These are phyloP conservation scores for Phytopythium aichiense DNA, from an alignment of 352 stramenopile species.

Conservation along the genomic window DNA sequence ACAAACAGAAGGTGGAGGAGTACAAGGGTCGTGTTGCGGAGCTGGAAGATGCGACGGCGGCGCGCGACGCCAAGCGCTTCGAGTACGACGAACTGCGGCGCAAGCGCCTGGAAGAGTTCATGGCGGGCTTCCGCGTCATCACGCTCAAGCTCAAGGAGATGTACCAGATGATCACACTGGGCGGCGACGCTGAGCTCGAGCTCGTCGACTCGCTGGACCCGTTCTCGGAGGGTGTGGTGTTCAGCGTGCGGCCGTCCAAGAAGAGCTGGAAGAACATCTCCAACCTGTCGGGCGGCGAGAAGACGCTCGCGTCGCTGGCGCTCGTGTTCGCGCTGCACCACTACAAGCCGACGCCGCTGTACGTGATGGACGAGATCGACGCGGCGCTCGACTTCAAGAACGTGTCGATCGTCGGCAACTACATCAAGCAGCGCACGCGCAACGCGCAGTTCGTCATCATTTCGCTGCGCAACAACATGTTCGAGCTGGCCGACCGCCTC, in stretches of 20 bases:
- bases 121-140: conserved; percentile 98
- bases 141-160: conserved; percentile 99
- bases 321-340: conserved; percentile 99
- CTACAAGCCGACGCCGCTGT: conserved; percentile 99
- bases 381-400: conserved; percentile 98
- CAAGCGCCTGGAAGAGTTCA: conserved; percentile 98
- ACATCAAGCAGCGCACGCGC: conserved; percentile 99
- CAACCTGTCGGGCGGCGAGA: conserved; percentile 98
- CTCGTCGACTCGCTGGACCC: conserved; percentile 99
- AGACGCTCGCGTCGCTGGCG: conserved; percentile 98
- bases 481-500: conserved; percentile 98
- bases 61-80: conserved; percentile 90
- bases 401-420: conserved; percentile 99
- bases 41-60: conserved; percentile 92
- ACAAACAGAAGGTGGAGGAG: conserved; percentile 95
- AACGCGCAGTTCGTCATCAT: conserved; percentile 99
- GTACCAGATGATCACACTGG: conserved; percentile 99
- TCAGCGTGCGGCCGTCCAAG: conserved; percentile 98
- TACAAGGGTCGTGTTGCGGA: conserved; percentile 92
- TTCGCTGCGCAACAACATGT: conserved; percentile 99
- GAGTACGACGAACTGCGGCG: conserved; percentile 96
- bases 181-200: conserved; percentile 98
- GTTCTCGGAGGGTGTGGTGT: conserved; percentile 99
- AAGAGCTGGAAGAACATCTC: conserved; percentile 99
- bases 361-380: conserved; percentile 98